phyloP scores from a whole-genome alignment of 2,329 filamentous ascomycete species.

The Pseudogymnoascus sp. region DNA sequence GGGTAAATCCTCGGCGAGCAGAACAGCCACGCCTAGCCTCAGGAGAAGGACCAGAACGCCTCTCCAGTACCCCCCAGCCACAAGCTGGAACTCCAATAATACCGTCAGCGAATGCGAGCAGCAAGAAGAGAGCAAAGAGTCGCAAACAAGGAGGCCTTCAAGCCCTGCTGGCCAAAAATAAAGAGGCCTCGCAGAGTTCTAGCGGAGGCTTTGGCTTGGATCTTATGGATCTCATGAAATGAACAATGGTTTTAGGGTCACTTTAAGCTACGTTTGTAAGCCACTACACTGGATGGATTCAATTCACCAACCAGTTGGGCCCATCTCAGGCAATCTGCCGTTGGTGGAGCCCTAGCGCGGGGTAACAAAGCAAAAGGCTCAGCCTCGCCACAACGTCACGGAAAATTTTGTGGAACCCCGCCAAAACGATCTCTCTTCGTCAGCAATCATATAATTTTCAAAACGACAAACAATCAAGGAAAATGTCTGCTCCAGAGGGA shows the following conservation, averaged over 20 bases:
- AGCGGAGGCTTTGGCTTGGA: conserved; percentile 28
- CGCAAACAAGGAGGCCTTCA: conserved; percentile 57
- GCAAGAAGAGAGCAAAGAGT: conserved; percentile 58
- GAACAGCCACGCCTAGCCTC: not conserved
- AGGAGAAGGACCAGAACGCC: not conserved
- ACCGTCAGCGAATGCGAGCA: conserved; percentile 46
- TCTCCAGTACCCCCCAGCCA: not conserved
- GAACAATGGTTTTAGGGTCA: conserved; percentile 11
- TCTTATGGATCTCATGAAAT: conserved; percentile 36
- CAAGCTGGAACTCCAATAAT: conserved; percentile 19
- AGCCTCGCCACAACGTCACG: conserved; percentile 7
- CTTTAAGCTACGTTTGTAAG: not conserved
- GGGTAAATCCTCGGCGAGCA: not conserved
- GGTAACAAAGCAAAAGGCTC: conserved; percentile 8
- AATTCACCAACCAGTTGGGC: not conserved
- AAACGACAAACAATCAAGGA: conserved; percentile 12
- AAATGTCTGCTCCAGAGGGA: conserved; percentile 38
- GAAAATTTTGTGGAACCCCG: conserved; percentile 15
- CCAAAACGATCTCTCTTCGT: conserved; percentile 11
- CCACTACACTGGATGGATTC: not conserved
- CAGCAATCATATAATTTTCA: not conserved
- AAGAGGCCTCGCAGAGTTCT: conserved; percentile 15
- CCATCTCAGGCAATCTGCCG: not conserved
- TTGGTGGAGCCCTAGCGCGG: conserved; percentile 7
- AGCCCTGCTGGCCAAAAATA: conserved; percentile 43